A percentile compares a stretch with the other conserved stretches of the same genome.
These are phyloP conservation scores for Rhizopogon roseolus DNA, from an alignment of 768 basidiomycete species.

Conservation along the genomic window DNA sequence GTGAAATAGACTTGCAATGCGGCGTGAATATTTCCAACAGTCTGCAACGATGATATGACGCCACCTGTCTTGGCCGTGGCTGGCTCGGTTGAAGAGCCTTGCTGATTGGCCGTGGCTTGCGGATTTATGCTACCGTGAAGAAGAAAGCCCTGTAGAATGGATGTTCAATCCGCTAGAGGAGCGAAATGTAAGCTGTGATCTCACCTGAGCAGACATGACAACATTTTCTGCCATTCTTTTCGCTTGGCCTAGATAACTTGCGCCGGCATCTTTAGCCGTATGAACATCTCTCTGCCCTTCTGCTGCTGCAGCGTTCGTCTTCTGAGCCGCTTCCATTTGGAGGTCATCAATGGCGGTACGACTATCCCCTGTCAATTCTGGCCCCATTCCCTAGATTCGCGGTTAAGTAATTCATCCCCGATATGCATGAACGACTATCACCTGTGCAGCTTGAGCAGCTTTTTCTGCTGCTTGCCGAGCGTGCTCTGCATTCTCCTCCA, in stretches of 20 bases:
- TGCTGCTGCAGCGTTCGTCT: constrained; percentile 48
- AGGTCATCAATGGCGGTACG: constrained; percentile 33
- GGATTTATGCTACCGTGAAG: constrained; percentile 1
- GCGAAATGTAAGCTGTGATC: neutral
- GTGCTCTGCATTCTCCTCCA: constrained; percentile 43
- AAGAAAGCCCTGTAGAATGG: neutral
- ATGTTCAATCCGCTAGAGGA: neutral
- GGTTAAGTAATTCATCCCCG: neutral
- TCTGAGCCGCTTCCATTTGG: constrained; percentile 29
- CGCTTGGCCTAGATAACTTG: constrained; percentile 51
- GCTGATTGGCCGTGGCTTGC: constrained; percentile 3
- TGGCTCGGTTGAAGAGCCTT: constrained; percentile 16
- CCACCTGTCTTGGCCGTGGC: too few species aligned
- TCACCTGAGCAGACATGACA: constrained; percentile 41
- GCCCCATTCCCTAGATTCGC: constrained; percentile 23
- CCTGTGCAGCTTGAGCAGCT: constrained; percentile 51
- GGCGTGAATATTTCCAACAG: too few species aligned
- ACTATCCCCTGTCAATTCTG: constrained; percentile 30
- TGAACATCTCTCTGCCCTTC: constrained; percentile 52
- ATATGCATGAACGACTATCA: constrained; percentile 17
- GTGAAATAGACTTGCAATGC: too few species aligned
- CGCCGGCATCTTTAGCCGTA: constrained; percentile 38
- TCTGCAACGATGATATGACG: constrained; percentile 23
- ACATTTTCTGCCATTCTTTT: constrained; percentile 41
- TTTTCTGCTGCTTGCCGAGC: constrained; percentile 43